Evolutionary conservation across 768 basidiomycete genomes (phyloP), one percentile per base, ranked within the genome.

Genomic region (Candolleomyces aberdarensis): DNA sequence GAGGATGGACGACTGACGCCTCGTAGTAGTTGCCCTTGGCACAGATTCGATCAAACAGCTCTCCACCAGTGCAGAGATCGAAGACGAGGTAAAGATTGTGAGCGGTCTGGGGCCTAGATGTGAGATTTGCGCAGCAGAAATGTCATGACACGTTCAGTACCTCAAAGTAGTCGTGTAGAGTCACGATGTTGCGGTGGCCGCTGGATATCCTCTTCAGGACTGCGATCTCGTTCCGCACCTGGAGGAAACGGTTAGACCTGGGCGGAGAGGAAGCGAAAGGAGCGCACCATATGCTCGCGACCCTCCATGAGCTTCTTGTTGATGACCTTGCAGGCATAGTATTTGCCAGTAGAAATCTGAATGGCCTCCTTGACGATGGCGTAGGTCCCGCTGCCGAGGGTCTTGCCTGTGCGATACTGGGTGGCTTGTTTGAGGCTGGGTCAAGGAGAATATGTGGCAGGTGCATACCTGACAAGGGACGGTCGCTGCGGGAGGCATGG

Each of bases 261-360:
- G 57, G 60, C 60, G 11, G 14, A 29, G 57, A 20, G 20, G 14
- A 29, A 48, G 15, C 44, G 3, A 17, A 59, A 53, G 7, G 32
- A 41, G 70, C 86, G 66, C 20, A 95, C 96, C 96, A 99, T 98
- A 72, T 96, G 88, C 76, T 98, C 96, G 64, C 96, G 82, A 5
- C 96, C 96, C 72, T 96, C 92, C 95, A 97, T 97, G 61, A 97
- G 85, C 70, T 96, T 94, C 83, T 98, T 98, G 86, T 96, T 98
- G 78, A 98, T 95, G 69, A 98, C 97, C 76, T 99, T 99, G 85
- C 96, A 98, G 20, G 96, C 97, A 80, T 90, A 98, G 77, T 96
- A 96, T 74, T 97, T 85, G 62, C 80, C 80, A 1, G 94, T 94
- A 78, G 90, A 88, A 78, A 96, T 88, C 70, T 96, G 94, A 26